Conservation (phyloP, 2,329 filamentous ascomycete genomes). For the Aspergillus hiratsukae region DNA sequence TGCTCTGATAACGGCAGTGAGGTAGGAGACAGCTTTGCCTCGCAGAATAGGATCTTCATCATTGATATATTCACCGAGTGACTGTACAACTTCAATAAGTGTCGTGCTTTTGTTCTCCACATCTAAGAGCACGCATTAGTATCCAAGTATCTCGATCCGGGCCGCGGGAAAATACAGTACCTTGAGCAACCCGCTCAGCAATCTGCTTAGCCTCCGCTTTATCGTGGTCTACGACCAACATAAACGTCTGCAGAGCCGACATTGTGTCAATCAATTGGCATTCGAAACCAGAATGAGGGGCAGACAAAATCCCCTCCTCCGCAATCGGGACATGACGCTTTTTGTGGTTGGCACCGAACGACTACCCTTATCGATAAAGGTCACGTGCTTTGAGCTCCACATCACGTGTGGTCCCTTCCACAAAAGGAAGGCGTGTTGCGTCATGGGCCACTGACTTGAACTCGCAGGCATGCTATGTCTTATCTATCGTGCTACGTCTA, state of each 20-base stretch:
- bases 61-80: conserved; percentile 63
- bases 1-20: conserved; percentile 42
- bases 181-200: conserved; percentile 41
- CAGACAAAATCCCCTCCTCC: conserved; percentile 10
- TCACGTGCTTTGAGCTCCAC: conserved; percentile 15
- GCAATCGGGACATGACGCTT: conserved; percentile 15
- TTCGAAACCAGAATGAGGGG: conserved; percentile 1
- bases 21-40: conserved; percentile 51
- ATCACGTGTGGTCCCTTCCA: conserved; percentile 6
- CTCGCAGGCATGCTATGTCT: neutral
- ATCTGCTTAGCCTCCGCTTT: conserved; percentile 44
- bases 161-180: conserved; percentile 23
- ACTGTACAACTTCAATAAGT: conserved; percentile 59
- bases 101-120: conserved; percentile 57
- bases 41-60: conserved; percentile 58
- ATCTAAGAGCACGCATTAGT: conserved; percentile 37
- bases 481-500: neutral
- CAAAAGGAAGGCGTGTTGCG: conserved; percentile 10
- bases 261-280: conserved; percentile 29
- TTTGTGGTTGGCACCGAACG: conserved; percentile 12
- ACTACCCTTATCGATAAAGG: conserved; percentile 21
- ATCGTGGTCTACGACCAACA: conserved; percentile 45
- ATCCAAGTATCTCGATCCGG: conserved; percentile 9
- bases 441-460: conserved; percentile 11
- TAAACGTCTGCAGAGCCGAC: conserved; percentile 46